A percentile compares a stretch with the other conserved stretches of the same genome.
phyloP scores from a whole-genome alignment of 2,329 filamentous ascomycete genomes.

The Rachicladosporium sp. region DNA sequence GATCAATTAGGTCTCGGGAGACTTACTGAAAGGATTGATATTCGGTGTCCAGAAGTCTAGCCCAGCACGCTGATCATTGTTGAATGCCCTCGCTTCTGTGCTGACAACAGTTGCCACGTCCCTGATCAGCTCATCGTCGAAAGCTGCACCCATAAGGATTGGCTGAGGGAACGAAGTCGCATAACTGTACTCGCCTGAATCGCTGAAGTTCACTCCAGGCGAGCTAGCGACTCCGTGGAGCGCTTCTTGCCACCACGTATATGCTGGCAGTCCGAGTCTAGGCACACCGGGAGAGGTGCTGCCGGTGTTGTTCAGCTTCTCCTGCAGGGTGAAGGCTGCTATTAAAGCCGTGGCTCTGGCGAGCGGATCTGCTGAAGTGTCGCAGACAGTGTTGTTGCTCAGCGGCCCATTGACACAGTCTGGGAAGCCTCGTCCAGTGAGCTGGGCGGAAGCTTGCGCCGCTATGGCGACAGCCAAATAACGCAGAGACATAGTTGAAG shows the following conservation, averaged over 20 bases:
- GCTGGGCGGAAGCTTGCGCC: slow-evolving; percentile 2
- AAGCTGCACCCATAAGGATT: slow-evolving; percentile 49
- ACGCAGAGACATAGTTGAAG: no score
- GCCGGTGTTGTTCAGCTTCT: slow-evolving; percentile 43
- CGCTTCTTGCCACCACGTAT: slow-evolving; percentile 51
- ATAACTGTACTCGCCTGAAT: slow-evolving; percentile 41
- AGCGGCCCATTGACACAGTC: slow-evolving; percentile 41
- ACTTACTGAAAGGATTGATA: neutral
- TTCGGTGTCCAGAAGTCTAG: slow-evolving; percentile 41
- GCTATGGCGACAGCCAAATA: no score
- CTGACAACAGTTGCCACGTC: slow-evolving; percentile 43
- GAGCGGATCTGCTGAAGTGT: slow-evolving; percentile 19
- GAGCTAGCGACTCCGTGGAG: slow-evolving; percentile 44
- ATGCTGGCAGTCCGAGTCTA: slow-evolving; percentile 44
- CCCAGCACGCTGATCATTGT: slow-evolving; percentile 44
- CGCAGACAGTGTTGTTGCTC: slow-evolving; percentile 39
- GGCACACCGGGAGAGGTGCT: slow-evolving; percentile 39
- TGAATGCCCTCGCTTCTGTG: slow-evolving; percentile 54
- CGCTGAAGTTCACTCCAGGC: slow-evolving; percentile 44
- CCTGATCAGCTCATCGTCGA: slow-evolving; percentile 50
- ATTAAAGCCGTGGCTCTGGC: slow-evolving; percentile 35
- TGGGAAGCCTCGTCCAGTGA: slow-evolving; percentile 25
- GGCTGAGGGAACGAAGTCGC: slow-evolving; percentile 56
- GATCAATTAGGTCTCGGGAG: neutral
- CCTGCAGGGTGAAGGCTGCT: slow-evolving; percentile 38